A percentile compares a stretch with the other conserved stretches of the same genome.
Conservation (phyloP, 192 early-diverging fungal genomes). For the Geosiphon pyriformis region DNA sequence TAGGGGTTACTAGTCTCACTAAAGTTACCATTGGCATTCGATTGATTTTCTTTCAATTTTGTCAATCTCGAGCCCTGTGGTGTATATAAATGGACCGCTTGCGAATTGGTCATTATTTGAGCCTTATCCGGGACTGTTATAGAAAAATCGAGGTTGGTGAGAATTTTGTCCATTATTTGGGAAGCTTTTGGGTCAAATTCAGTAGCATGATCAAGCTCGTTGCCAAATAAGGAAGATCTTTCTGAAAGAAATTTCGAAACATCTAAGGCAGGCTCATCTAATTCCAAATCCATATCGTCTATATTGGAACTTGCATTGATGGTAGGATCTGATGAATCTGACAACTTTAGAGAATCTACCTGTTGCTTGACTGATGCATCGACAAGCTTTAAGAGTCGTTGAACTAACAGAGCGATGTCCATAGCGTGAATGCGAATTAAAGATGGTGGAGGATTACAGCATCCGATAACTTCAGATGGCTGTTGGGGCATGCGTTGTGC, state of each 20-base stretch:
- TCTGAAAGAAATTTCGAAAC: not conserved
- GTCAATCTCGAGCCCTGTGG: not conserved
- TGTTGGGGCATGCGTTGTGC: conserved; percentile 72
- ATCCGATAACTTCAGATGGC: conserved; percentile 55
- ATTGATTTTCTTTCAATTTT: not conserved
- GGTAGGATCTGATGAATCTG: not conserved
- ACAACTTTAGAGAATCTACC: not conserved
- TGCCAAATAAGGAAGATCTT: conserved; percentile 1
- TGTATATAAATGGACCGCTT: not conserved
- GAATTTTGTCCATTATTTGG: not conserved
- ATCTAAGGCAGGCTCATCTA: not conserved
- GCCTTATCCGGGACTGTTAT: not conserved
- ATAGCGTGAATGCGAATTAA: conserved; percentile 75
- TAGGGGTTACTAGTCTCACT: not conserved
- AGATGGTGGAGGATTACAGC: conserved; percentile 74
- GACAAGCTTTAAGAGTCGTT: not conserved
- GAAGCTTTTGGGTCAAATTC: not conserved
- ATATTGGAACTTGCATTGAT: not conserved
- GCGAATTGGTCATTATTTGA: not conserved
- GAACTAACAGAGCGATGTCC: conserved; percentile 53
- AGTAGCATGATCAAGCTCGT: not conserved
- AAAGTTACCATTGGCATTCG: not conserved
- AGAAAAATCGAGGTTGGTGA: not conserved
- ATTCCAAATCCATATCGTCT: not conserved
- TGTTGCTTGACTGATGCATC: not conserved